Conservation (phyloP, 495 filamentous ascomycete species). For the Gamarada debralockiae region DNA sequence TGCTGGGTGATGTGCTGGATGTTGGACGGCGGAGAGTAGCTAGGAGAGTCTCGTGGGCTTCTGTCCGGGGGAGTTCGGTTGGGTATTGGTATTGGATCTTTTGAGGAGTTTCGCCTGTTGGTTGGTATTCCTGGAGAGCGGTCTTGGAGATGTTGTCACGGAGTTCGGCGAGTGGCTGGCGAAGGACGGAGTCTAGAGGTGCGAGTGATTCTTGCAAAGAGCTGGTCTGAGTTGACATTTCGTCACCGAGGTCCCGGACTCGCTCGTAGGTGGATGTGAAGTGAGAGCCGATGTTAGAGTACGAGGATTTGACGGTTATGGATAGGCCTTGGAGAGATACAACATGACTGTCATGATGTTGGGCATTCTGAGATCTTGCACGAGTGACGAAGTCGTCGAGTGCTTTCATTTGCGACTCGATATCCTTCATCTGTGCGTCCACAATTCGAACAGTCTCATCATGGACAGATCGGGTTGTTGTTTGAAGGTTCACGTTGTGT, state of each 20-base stretch:
- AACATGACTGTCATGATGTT: slow-evolving; percentile 63
- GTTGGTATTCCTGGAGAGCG: slow-evolving; percentile 68
- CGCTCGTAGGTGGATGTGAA: slow-evolving; percentile 58
- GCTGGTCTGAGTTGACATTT: slow-evolving; percentile 52
- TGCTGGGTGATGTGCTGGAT: slow-evolving; percentile 7
- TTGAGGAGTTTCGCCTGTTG: slow-evolving; percentile 82
- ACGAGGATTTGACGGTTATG: slow-evolving; percentile 63
- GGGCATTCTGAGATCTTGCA: slow-evolving; percentile 75
- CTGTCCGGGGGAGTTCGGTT: slow-evolving; percentile 70
- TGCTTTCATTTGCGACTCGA: slow-evolving; percentile 80
- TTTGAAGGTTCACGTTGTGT: slow-evolving; percentile 74
- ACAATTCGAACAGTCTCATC: slow-evolving; percentile 90
- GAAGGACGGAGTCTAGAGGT: slow-evolving; percentile 55
- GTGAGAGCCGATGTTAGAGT: slow-evolving; percentile 60
- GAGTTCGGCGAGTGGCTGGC: slow-evolving; percentile 65
- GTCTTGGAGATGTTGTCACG: slow-evolving; percentile 57
- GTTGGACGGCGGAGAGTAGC: slow-evolving; percentile 18
- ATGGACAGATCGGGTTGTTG: slow-evolving; percentile 80
- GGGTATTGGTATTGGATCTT: slow-evolving; percentile 75
- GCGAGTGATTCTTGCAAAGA: slow-evolving; percentile 51
- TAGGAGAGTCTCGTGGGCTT: slow-evolving; percentile 51
- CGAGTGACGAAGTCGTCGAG: slow-evolving; percentile 87
- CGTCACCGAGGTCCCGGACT: slow-evolving; percentile 57
- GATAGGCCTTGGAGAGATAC: slow-evolving; percentile 58
- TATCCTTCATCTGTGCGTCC: slow-evolving; percentile 79